Evolutionary conservation across 1,284 basidiomycete genomes (phyloP).

Genomic region (Ceratobasidium papillatum): DNA sequence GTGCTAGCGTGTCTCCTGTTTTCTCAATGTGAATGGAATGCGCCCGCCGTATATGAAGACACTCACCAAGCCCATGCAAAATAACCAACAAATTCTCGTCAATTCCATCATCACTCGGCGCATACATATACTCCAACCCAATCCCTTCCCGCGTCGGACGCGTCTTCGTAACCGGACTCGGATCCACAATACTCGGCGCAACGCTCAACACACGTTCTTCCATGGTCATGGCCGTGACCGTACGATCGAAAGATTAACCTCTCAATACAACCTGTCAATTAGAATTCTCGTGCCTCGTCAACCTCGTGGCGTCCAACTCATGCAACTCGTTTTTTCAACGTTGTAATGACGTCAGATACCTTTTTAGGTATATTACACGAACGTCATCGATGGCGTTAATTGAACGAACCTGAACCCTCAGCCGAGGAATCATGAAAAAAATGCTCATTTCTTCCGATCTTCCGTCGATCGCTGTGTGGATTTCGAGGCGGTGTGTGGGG

Average conservation of each 20-base stretch:
- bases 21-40: background rate
- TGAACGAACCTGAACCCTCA: background rate
- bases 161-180: conserved; percentile 60
- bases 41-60: conserved; percentile 11
- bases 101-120: conserved; percentile 76
- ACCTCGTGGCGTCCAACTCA: background rate
- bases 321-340: background rate
- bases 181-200: conserved; percentile 33
- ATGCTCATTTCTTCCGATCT: background rate
- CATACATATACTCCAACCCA: conserved; percentile 68
- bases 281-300: background rate
- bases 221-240: no score
- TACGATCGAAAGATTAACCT: no score
- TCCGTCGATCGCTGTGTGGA: background rate
- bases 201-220: conserved; percentile 32
- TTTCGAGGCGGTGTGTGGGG: conserved; percentile 5
- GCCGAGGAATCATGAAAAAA: background rate
- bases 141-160: conserved; percentile 60
- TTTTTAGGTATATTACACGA: background rate
- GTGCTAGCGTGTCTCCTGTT: conserved; percentile 80
- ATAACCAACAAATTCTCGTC: conserved; percentile 89
- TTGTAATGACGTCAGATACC: background rate
- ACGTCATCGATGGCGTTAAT: background rate
- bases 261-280: background rate
- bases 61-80: conserved; percentile 84